Base-by-base conservation (phyloP, 2,329 filamentous ascomycete species). In the Ascochyta koolunga region DNA sequence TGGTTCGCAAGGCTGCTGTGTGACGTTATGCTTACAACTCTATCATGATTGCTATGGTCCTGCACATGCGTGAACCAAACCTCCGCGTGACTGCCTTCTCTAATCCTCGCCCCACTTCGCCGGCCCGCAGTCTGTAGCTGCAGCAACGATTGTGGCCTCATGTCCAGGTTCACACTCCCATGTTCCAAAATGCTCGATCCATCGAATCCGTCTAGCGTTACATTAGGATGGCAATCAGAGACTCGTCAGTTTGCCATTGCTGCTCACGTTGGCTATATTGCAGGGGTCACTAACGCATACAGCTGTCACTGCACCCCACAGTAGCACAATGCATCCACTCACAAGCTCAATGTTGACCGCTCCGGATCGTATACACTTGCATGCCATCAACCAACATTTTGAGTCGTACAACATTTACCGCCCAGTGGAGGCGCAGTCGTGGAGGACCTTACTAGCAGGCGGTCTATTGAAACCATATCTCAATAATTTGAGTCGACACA, bases 1-100 rank as follows among this genome's bases (percentile, higher is more conserved):
- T 54, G 51, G 45, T 56, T 56, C 37, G 53, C 47, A 50, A 51
- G 53, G 53, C 53, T 55, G 52, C 32, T 42, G 53, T 29, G 41
- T 51, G 47, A 56, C 53, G 53, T 51, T 27, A 43, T 31, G 36
- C 53, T 56, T 47, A 51, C 53, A 32, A 8, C 22, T 42, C 9
- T 25, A 47, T 40, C 47, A 54, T 35, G 29, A 45, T 25, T 35
- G 38, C 31, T 32, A 9, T 40, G 33, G 33, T 49, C 21, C 32
- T 47, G 49, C 32, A 27, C 10, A 43, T 25, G 38, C 22, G 27
- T 22, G 33, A 35, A 39, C 44, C 25, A 41, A 27, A 18, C 13
- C 25, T 21, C 47, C 47, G 47, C 47, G 53, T 56, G 53, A 56
- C 53, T 50, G 45, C 31, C 18, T 37, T n/a, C 50, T 54, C 40